Base-by-base conservation (phyloP, 352 stramenopile genomes). In the Halophytophthora polymorphica region DNA sequence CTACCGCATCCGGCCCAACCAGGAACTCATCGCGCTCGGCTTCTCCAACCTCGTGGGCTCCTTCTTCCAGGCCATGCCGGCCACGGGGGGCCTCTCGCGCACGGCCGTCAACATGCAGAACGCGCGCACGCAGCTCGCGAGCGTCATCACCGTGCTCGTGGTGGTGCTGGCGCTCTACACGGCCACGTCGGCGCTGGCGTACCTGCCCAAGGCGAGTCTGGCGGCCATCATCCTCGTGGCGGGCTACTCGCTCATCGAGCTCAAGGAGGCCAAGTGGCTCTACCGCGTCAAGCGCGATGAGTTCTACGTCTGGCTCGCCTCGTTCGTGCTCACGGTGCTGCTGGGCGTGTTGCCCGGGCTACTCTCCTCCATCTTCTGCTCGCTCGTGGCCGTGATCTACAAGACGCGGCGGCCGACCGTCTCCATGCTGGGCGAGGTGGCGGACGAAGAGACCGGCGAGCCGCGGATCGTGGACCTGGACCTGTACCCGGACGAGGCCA, bases 101-200 rank as follows among this genome's bases (percentile, higher is more conserved):
- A 96, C 83, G 13, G 88, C 93, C 21, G 89, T 98, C 41, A 95
- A 96, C 61, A 79, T 96, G 48, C 74, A 90, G 40, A 86, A 79
- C 44, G 90, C 86, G 10, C 71, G 80, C 51, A 96, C 76, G 38
- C 77, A 88, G 37, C 64, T 97, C 10, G 84, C 82, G 31, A 85
- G 67, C 25, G 81, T 97, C 45, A 69, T 97, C 46, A 93, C 2
- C 86, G 12, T 73, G 69, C 1, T 48, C 80, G 15, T 98, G 39
- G 74, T 98, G 37, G 72, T 86, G 31, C 23, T 98, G 14, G 71
- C 81, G 21, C 55, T 98, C 1, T 69, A 96, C 45, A 83, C 84
- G 12, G 69, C 96, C 56, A 97, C 90, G 0, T 50, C 72, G 7
- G 63, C 87, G 18, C 86, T 97, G 50, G 85, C 88, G 61, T 84